Evolutionary conservation across 2,329 filamentous ascomycete genomes (phyloP), one percentile per base, ranked within the genome.

Genomic region (Aspergillaceae sp.): DNA sequence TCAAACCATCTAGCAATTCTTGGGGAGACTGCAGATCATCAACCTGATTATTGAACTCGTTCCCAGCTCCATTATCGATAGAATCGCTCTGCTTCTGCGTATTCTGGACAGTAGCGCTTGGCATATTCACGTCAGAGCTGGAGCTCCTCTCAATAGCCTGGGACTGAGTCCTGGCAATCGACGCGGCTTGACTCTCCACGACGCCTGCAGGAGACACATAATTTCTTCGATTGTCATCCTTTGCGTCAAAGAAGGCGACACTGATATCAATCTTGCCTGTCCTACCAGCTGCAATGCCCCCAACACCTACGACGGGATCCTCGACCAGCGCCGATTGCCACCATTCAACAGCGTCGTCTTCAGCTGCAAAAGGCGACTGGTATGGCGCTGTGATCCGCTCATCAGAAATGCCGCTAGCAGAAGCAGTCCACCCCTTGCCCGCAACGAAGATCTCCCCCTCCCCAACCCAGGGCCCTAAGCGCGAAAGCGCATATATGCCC

Each of bases 391-490:
- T 47, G 9, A 48, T 36, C 29, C 29, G 40, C 9, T 41, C 27
- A 41, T 41, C 28, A 41, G 35, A 37, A 32, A 10, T 28, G 29
- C 10, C 33, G 9, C 29, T 44, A 29, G 40, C 29, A 42, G 46
- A 42, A 10, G 47, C 42, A 34, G 54, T 54, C 57, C 62, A 60
- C 36, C 57, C 59, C 50, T 67, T 68, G 11, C 59, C 59, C 10
- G 64, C 65, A 51, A 65, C 64, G n/a, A 62, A 42, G 4, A 71
- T 43, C 51, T 70, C 64, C 2, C 64, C 63, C 48, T 69, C 67
- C 37, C 60, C 56, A 5, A 71, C 59, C 43, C 55, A 59, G 10
- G 51, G 50, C 5, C 53, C 61, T 38, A 71, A 54, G 34, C 60
- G 60, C 27, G 56, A 65, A 30, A 71, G 53, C n/a, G 68, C 62